Evolutionary conservation across 768 basidiomycete genomes (phyloP).

Genomic region (Kwoniella mangroviensis): DNA sequence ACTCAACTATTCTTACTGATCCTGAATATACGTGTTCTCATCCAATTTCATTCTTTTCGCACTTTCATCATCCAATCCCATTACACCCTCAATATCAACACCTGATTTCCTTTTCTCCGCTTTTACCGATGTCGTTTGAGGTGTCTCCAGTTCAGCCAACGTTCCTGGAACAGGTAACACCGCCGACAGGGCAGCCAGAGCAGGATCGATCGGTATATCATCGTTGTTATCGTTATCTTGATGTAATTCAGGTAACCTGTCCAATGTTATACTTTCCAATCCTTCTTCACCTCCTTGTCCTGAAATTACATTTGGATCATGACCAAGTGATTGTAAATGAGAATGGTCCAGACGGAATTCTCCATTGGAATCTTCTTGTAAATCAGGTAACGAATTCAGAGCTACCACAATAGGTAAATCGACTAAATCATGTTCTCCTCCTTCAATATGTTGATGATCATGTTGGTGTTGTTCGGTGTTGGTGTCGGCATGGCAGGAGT

Average conservation of each 20-base stretch:
- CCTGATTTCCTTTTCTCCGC: conserved; percentile 23
- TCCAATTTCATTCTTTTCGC: conserved; percentile 12
- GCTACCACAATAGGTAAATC: conserved; percentile 19
- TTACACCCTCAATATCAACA: not conserved
- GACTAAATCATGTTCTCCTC: not conserved
- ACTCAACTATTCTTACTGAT: too few relatives aligned
- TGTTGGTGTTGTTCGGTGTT: not conserved
- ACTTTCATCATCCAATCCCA: not conserved
- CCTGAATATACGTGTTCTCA: not conserved
- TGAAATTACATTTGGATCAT: not conserved
- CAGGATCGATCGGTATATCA: conserved; percentile 24
- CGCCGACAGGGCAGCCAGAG: conserved; percentile 20
- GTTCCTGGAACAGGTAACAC: conserved; percentile 18
- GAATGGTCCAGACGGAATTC: not conserved
- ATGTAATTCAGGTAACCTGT: not conserved
- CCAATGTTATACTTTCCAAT: not conserved
- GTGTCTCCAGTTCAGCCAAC: conserved; percentile 26
- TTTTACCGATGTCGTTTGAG: conserved; percentile 6
- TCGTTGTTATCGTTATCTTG: not conserved
- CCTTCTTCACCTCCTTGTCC: not conserved
- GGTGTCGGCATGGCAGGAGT: not conserved
- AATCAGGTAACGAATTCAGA: conserved; percentile 5
- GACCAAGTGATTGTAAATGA: not conserved
- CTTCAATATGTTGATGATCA: not conserved
- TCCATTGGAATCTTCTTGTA: not conserved